Base-by-base conservation (phyloP, 2,329 filamentous ascomycete species). In the Claviceps spartinae region DNA sequence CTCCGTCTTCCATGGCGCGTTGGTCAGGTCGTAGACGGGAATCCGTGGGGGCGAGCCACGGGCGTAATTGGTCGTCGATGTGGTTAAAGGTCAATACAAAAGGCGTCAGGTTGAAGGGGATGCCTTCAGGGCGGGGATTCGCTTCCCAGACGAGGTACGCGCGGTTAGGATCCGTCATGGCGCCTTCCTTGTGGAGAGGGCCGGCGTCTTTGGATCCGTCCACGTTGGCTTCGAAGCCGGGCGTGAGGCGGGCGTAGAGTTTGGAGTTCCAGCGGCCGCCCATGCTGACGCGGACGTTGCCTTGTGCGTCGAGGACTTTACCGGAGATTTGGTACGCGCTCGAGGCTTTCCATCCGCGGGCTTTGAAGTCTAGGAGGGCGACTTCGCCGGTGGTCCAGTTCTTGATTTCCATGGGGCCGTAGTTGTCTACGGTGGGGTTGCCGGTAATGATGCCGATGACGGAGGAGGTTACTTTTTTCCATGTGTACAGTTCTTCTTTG, bases 371-470 rank as follows among this genome's bases (percentile, higher is more conserved):
- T 1, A 98, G 72, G 4, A 83, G 72, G 58, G 87, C 91, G n/a
- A 86, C 77, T 67, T 97, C 93, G 51, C 93, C 91, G 0, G 91
- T 98, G 0, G 84, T 95, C 84, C 86, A 91, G 70, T 98, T 98
- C 73, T 89, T 95, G 67, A 98, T 83, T 65, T 96, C 89, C 88
- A 98, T 97, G 0, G 84, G 76, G 1, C 93, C 93, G 65, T 97
- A 97, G 67, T 98, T 96, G 71, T 98, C 93, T n/a, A 98, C 87
- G 0, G 86, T 87, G 0, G 93, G 93, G 60, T 88, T 95, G 47
- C 93, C 93, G 0, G 91, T 97, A 61, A 98, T 96, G 67, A 98
- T 98, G 54, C 93, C 93, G 54, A 97, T 83, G n/a, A 98, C 93
- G 1, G 90, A 94, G 1, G 89, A 93, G 1, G 90, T 97, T 18